phyloP scores from a whole-genome alignment of 2,329 filamentous ascomycete species.

The Claviceps digitariae region DNA sequence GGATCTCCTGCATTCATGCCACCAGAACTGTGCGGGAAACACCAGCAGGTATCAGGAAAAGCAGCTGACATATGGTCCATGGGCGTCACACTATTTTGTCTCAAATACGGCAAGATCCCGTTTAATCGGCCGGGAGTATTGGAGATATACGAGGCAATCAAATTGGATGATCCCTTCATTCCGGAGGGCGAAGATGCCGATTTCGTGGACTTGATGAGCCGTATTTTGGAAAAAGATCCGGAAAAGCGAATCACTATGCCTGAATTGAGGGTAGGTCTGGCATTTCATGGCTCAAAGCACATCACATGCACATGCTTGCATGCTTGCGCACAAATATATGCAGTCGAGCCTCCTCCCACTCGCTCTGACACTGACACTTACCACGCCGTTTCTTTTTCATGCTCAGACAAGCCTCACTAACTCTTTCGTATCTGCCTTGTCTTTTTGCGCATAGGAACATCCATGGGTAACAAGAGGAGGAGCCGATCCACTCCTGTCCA shows the following conservation, averaged over 20 bases:
- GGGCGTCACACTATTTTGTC: slow-evolving; percentile 87
- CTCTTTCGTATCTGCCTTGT: not conserved
- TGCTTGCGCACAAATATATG: not conserved
- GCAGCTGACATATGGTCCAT: slow-evolving; percentile 98
- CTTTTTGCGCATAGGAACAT: slow-evolving; percentile 48
- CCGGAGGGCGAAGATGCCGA: slow-evolving; percentile 49
- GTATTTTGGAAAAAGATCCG: slow-evolving; percentile 74
- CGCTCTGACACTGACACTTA: too few species aligned
- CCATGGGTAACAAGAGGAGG: slow-evolving; percentile 83
- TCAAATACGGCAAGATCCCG: slow-evolving; percentile 77
- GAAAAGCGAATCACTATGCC: slow-evolving; percentile 70
- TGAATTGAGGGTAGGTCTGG: slow-evolving; percentile 56
- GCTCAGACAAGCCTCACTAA: not conserved
- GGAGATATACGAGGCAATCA: slow-evolving; percentile 83
- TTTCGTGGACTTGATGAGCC: slow-evolving; percentile 61
- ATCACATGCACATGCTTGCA: not conserved
- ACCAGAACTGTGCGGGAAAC: slow-evolving; percentile 79
- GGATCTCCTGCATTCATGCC: slow-evolving; percentile 92
- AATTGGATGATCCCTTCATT: slow-evolving; percentile 50
- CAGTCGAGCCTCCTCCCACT: too few species aligned
- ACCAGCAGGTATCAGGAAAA: slow-evolving; percentile 76
- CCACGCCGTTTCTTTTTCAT: too few species aligned
- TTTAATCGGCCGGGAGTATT: slow-evolving; percentile 70
- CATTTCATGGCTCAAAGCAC: not conserved
- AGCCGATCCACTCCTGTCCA: slow-evolving; percentile 61